Evolutionary conservation across 1,139 yeast genomes (phyloP), one percentile per base, ranked within the genome.

Genomic region (Citeromyces siamensis): DNA sequence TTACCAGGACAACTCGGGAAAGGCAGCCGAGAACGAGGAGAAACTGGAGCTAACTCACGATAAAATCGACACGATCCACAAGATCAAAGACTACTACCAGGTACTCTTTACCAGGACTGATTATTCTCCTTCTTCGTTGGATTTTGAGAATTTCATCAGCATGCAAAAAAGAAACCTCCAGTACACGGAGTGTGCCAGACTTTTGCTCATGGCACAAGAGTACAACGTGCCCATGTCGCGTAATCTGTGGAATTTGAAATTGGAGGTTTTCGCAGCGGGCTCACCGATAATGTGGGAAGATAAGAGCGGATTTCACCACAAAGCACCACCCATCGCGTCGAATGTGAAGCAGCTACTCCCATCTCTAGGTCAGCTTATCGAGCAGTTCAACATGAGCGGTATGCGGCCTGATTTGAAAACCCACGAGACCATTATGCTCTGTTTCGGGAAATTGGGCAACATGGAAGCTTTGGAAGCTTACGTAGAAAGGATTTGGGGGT

Each of bases 401-500:
- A 34, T 48, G 9, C 20, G 31, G 14, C 49, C 50, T 1, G 45
- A 46, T 31, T 16, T 38, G n/a, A 35, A 38, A 8, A 37, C 50
- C 6, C 42, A 44, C 36, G 37, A 43, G 21, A 35, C 46, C 2
- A 42, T 50, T 19, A 7, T 50, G 5, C 36, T 49, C 32, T 42
- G 48, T 4, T 33, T 47, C 16, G 53, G 51, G 20, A 45, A 40
- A 32, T 32, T 42, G 7, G 38, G 42, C 12, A 45, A 53, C 26
- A 22, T 48, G 1, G 41, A 42, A 7, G 34, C 44, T n/a, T 37
- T 54, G 10, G 46, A 48, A 29, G 27, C 41, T 7, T 44, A 42
- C 18, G 41, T 55, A n/a, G 37, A 41, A 17, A 35, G 38, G 2
- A 41, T 47, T 4, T 55, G 56, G 56, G 52, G 51, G 8, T 33